Evolutionary conservation across 129 eudicot species (phyloP), one percentile per base, ranked within the genome.

Genomic region (Flaveria trinervia): DNA sequence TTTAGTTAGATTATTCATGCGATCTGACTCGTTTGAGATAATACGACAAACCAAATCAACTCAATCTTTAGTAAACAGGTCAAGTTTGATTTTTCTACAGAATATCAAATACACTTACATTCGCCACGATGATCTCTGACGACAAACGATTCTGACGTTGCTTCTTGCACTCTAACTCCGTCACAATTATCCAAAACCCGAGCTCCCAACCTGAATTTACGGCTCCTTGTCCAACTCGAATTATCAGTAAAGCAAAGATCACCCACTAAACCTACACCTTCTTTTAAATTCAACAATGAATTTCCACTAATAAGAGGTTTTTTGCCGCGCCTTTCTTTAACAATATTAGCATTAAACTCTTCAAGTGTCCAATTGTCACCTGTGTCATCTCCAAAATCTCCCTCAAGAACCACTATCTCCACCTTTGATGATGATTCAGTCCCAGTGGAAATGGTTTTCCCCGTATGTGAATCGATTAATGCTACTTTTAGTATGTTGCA

Each of bases 71-170:
- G 12, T 64, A 28, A 41, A 66, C 9, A 26, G 16, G 50, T 18
- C 15, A 39, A 39, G 17, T 16, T 9, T 16, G 3, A n/a, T 5
- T 2, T n/a, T 28, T 66, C 7, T 17, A 54, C 17, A 36, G 2
- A 28, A 71, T 8, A 79, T 18, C 12, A 16, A 68, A 16, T 23
- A 80, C 14, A 74, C 98, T 91, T 83, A 94, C 98, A 65, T 87
- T 94, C 98, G 75, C 98, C 98, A 70, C 98, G 97, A 76, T 91
- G 98, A 84, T 94, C 98, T 81, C 97, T 84, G 23, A 94, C 98
- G 73, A 85, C 71, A 79, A 94, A 89, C 0, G 93, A 84, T 46
- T 91, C 98, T 1, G 98, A 85, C 82, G 79, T 89, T 49, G 98
- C 98, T 83, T 89, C 98, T 87, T 85, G 89, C 13, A 94, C 87